These are phyloP conservation scores for Rhododendron vialii DNA, from an alignment of 148 eudicot genomes.

Conservation along the genomic window DNA sequence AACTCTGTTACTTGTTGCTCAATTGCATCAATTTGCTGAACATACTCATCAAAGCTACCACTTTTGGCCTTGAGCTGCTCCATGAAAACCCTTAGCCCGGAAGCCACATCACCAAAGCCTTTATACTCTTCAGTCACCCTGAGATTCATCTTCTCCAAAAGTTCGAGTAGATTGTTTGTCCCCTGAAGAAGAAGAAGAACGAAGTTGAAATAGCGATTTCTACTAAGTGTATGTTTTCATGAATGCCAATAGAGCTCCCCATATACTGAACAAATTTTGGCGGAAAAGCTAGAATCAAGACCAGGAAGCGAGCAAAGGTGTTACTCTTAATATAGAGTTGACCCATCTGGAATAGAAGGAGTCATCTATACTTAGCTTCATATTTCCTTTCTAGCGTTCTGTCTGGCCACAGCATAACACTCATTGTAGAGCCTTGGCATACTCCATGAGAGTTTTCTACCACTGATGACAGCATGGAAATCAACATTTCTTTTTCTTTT, in stretches of 20 bases:
- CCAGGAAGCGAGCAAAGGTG: neutral
- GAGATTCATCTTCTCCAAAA: slow-evolving; percentile 87
- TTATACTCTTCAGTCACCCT: slow-evolving; percentile 91
- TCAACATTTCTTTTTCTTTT: neutral
- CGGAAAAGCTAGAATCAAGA: neutral
- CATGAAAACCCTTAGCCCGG: slow-evolving; percentile 90
- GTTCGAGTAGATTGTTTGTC: slow-evolving; percentile 65
- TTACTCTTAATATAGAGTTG: neutral
- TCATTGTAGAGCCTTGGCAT: neutral
- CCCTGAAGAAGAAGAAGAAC: slow-evolving; percentile 40
- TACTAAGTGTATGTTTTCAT: neutral
- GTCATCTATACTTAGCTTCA: neutral
- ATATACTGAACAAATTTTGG: neutral
- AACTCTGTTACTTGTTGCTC: slow-evolving; percentile 87
- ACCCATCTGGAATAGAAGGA: neutral
- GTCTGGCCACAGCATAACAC: neutral
- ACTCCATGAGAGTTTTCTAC: neutral
- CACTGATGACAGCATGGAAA: neutral
- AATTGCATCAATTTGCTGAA: slow-evolving; percentile 79
- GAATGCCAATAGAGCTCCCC: neutral
- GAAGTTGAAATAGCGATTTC: neutral
- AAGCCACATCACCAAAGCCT: slow-evolving; percentile 73
- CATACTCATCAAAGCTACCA: slow-evolving; percentile 67
- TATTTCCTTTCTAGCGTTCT: neutral
- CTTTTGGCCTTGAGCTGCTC: slow-evolving; percentile 82